Percentiles rank a stretch among this genome's conserved stretches.
These are phyloP conservation scores for Syzygium jambos DNA, from an alignment of 345 rosid species.

Conservation along the genomic window DNA sequence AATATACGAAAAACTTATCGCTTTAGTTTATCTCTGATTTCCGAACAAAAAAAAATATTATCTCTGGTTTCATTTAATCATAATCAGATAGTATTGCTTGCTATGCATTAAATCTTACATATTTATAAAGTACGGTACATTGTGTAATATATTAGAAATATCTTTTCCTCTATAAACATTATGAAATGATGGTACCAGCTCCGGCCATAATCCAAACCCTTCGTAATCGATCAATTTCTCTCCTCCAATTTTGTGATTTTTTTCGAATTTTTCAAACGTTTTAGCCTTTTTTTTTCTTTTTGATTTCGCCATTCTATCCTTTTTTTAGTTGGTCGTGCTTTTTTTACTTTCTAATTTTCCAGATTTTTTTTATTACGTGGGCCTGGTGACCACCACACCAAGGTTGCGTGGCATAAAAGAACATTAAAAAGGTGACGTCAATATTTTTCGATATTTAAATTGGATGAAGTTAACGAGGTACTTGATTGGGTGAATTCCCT, in stretches of 20 bases:
- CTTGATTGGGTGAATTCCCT: neutral
- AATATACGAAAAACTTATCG: neutral
- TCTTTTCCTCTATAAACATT: no score
- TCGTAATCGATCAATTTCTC: no score
- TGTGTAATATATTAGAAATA: neutral
- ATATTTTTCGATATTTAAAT: neutral
- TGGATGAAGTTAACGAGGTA: neutral
- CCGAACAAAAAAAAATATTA: no score
- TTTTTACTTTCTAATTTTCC: neutral
- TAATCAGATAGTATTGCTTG: neutral
- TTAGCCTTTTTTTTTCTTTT: neutral
- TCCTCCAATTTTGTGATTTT: neutral
- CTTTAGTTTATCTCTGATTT: neutral
- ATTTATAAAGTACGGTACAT: neutral
- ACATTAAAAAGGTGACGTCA: neutral
- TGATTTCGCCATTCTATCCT: neutral
- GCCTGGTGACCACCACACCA: neutral
- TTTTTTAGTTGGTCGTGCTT: neutral
- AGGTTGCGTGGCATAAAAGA: neutral
- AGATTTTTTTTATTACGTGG: neutral
- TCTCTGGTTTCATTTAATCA: no score
- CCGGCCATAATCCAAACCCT: no score
- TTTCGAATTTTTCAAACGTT: neutral
- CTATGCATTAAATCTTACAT: neutral
- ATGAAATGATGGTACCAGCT: no score